A percentile compares a stretch with the other conserved stretches of the same genome.
phyloP scores from a whole-genome alignment of 345 rosid genomes.

The Passiflora organensis region DNA sequence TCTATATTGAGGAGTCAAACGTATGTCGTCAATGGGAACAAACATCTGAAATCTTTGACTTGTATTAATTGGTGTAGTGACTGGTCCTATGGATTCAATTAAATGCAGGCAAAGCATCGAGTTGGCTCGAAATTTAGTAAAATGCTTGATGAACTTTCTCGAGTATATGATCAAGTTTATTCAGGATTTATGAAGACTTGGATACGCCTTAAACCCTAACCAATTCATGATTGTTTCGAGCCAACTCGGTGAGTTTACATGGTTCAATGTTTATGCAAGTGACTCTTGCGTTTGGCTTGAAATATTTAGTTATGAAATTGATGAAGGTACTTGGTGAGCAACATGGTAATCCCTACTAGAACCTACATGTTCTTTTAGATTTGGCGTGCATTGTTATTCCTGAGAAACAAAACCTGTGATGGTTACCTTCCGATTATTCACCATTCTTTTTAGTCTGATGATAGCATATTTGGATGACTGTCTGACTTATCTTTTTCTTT shows the following conservation, averaged over 20 bases:
- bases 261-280: constrained; percentile 1
- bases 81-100: constrained; percentile 25
- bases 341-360: background rate
- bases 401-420: background rate
- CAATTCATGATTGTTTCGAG: constrained; percentile 47
- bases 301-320: background rate
- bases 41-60: background rate
- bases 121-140: constrained; percentile 58
- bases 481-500: constrained; percentile 12
- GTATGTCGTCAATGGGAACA: constrained; percentile 2
- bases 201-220: constrained; percentile 39
- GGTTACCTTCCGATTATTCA: no score
- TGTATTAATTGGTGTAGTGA: constrained; percentile 21
- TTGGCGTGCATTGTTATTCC: background rate
- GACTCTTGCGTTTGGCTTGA: constrained; percentile 2
- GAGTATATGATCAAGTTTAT: constrained; percentile 38
- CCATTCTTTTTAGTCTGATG: no score
- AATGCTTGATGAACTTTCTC: constrained; percentile 43
- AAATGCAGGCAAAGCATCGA: constrained; percentile 54
- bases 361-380: background rate
- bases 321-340: background rate
- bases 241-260: constrained; percentile 45
- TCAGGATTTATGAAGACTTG: constrained; percentile 56
- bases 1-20: background rate
- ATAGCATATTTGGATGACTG: background rate